phyloP scores from a whole-genome alignment of 371 early-diverging fungal species.

The Blyttiomyces sp. region DNA sequence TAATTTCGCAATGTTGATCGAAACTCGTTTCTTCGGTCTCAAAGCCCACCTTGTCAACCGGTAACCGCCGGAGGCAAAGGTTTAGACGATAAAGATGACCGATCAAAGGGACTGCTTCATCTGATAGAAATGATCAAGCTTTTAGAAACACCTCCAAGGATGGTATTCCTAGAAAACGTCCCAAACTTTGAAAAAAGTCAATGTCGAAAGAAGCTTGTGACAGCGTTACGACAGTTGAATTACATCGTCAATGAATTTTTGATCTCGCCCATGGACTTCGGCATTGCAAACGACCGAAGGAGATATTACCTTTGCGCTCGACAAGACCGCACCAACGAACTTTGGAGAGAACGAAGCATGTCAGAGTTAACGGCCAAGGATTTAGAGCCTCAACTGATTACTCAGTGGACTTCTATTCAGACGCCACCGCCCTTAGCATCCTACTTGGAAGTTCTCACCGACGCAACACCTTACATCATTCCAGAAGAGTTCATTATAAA shows the following conservation, averaged over 20 bases:
- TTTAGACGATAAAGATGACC: slow-evolving; percentile 44
- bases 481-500: slow-evolving; percentile 63
- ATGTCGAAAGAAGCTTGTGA: slow-evolving; percentile 54
- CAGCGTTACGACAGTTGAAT: slow-evolving; percentile 53
- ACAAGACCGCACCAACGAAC: too few relatives aligned
- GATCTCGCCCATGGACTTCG: slow-evolving; percentile 41
- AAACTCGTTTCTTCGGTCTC: slow-evolving; percentile 7
- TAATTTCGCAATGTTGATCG: background rate
- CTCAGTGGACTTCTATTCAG: too few relatives aligned
- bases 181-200: slow-evolving; percentile 43
- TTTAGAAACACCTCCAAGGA: slow-evolving; percentile 25
- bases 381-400: slow-evolving; percentile 6
- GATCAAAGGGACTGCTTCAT: slow-evolving; percentile 41
- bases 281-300: slow-evolving; percentile 30
- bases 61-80: slow-evolving; percentile 27
- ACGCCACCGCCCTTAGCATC: slow-evolving; percentile 25
- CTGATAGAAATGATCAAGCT: slow-evolving; percentile 30
- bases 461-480: slow-evolving; percentile 41
- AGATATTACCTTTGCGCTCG: slow-evolving; percentile 31
- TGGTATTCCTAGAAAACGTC: slow-evolving; percentile 55
- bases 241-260: slow-evolving; percentile 59
- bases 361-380: slow-evolving; percentile 1
- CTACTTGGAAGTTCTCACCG: slow-evolving; percentile 44
- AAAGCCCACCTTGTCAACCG: slow-evolving; percentile 68
- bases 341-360: background rate